phyloP scores from a whole-genome alignment of 139 green algal species.

The Parachlorella kessleri region DNA sequence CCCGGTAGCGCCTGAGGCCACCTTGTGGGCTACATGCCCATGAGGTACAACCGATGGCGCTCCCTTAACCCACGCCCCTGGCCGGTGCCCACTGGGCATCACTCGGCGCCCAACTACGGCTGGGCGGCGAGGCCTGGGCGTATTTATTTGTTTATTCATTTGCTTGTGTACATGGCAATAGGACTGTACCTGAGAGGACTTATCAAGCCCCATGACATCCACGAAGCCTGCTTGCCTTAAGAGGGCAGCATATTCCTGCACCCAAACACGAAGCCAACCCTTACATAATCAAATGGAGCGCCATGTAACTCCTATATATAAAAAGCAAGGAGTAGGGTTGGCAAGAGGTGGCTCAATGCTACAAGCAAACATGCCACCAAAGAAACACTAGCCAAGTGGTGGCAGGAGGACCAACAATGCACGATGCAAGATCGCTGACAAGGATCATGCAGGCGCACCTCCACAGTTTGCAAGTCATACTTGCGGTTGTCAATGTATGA shows the following conservation, averaged over 20 bases:
- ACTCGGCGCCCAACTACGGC: too few relatives aligned
- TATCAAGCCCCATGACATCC: conserved; percentile 52
- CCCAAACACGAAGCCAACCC: background rate
- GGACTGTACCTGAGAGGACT: conserved; percentile 24
- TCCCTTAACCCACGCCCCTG: background rate
- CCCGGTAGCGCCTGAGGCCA: background rate
- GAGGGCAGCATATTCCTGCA: conserved; percentile 50
- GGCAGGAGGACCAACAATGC: background rate
- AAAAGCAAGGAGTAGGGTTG: background rate
- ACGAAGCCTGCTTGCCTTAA: conserved; percentile 68
- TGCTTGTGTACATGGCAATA: background rate
- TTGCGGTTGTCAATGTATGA: conserved; percentile 70
- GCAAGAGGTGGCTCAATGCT: background rate
- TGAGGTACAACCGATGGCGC: background rate
- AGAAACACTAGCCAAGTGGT: too few relatives aligned
- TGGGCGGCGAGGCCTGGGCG: too few relatives aligned
- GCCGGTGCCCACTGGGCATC: background rate
- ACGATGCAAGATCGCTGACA: background rate
- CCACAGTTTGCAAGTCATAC: conserved; percentile 69
- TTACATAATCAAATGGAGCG: background rate
- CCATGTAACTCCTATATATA: background rate
- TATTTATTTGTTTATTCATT: background rate
- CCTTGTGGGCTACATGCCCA: background rate
- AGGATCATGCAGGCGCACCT: background rate
- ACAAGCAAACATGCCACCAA: background rate